These are phyloP conservation scores for Camellia sinensis DNA, from an alignment of 148 eudicot genomes.

Conservation along the genomic window DNA sequence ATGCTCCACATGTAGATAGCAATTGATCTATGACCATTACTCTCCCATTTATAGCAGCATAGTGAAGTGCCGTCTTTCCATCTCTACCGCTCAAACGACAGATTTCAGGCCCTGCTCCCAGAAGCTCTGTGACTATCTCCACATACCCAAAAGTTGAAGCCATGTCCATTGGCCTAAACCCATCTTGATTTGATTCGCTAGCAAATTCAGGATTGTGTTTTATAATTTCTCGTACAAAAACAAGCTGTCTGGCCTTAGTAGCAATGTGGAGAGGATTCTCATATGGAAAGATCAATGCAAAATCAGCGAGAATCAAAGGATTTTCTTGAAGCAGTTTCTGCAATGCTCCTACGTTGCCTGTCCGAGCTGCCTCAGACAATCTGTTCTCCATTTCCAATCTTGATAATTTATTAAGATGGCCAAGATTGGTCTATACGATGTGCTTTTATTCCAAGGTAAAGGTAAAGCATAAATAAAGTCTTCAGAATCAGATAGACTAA, in stretches of 20 bases:
- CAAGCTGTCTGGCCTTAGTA: not conserved
- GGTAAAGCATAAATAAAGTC: too few relatives aligned
- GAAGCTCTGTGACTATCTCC: not conserved
- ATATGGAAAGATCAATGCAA: not conserved
- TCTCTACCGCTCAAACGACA: not conserved
- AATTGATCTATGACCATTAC: not conserved
- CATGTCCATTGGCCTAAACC: conserved; percentile 6
- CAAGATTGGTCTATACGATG: too few relatives aligned
- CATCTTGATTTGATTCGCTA: not conserved
- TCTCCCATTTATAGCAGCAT: conserved; percentile 1
- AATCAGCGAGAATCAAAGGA: not conserved
- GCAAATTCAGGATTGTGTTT: not conserved
- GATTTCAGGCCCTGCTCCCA: not conserved
- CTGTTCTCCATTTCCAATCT: too few relatives aligned
- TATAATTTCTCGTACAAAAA: not conserved
- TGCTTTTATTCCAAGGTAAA: too few relatives aligned
- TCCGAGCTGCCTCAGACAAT: conserved; percentile 25
- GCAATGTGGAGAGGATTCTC: not conserved
- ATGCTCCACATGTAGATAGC: not conserved
- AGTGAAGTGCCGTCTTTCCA: not conserved
- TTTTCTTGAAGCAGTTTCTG: conserved; percentile 17
- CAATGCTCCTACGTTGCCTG: conserved; percentile 32
- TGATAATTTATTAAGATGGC: too few relatives aligned
- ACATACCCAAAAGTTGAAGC: not conserved
- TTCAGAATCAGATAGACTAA: too few relatives aligned